A percentile compares a stretch with the other conserved stretches of the same genome.
Evolutionary conservation across 2,329 filamentous ascomycete species (phyloP).

Genomic region (Colletotrichum filicis): DNA sequence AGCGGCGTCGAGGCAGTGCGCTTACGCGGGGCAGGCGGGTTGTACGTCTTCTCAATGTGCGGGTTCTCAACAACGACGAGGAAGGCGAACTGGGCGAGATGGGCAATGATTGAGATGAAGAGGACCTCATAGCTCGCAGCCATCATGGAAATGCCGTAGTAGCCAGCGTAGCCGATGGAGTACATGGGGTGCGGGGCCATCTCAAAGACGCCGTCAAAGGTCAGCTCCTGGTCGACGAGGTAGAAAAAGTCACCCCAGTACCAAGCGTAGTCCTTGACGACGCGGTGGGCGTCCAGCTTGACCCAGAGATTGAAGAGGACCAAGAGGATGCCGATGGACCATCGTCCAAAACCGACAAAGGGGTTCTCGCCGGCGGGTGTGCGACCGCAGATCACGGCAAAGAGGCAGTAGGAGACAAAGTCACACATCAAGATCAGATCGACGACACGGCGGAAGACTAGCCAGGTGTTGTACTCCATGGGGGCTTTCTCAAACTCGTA

Average conservation of each 20-base stretch:
- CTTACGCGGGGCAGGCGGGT: conserved; percentile 82
- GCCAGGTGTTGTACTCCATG: conserved; percentile 98
- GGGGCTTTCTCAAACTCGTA: conserved; percentile 94
- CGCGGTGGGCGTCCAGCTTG: conserved; percentile 95
- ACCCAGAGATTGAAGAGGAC: conserved; percentile 98
- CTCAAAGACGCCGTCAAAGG: conserved; percentile 98
- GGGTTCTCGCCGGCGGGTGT: conserved; percentile 78
- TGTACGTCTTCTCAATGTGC: conserved; percentile 98
- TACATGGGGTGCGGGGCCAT: conserved; percentile 99
- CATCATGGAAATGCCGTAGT: conserved; percentile 98
- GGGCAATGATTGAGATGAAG: conserved; percentile 95
- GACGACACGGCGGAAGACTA: conserved; percentile 93
- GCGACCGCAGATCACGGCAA: conserved; percentile 88
- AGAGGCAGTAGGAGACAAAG: conserved; percentile 96
- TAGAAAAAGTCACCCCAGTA: conserved; percentile 99
- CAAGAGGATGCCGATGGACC: conserved; percentile 80
- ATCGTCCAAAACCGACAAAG: conserved; percentile 77
- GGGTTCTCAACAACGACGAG: conserved; percentile 93
- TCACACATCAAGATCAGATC: conserved; percentile 99
- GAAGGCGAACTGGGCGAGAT: conserved; percentile 94
- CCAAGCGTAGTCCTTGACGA: conserved; percentile 99
- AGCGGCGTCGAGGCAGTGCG: conserved; percentile 49
- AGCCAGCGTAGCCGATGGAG: conserved; percentile 96
- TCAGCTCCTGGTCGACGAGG: conserved; percentile 96
- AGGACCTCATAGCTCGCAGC: conserved; percentile 97